These are phyloP conservation scores for Fonsecaea erecta DNA, from an alignment of 2,329 filamentous ascomycete genomes.

Conservation along the genomic window DNA sequence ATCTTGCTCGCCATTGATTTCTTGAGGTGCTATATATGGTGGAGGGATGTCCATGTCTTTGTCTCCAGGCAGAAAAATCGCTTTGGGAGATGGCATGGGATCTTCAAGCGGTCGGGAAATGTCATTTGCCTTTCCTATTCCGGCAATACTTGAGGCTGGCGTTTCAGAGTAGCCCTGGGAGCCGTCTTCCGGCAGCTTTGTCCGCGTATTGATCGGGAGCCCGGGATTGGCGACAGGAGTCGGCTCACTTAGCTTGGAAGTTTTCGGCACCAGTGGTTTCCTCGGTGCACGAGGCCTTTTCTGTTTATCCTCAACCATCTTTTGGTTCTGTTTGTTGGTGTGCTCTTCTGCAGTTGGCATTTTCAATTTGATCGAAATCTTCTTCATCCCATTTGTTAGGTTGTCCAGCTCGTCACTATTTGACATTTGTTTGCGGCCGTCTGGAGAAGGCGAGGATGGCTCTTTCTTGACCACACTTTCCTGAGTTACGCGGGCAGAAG, in stretches of 20 bases:
- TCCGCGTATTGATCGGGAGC: conserved; percentile 15
- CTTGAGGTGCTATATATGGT: neutral
- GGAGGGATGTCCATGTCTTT: neutral
- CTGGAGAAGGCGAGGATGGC: conserved; percentile 48
- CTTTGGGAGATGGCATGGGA: no score
- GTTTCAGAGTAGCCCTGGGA: neutral
- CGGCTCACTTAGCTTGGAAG: conserved; percentile 26
- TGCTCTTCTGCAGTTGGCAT: conserved; percentile 63
- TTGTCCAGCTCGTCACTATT: conserved; percentile 51
- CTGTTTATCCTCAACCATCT: conserved; percentile 47
- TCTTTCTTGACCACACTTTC: conserved; percentile 43
- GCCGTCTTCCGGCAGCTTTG: conserved; percentile 21
- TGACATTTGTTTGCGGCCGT: conserved; percentile 38
- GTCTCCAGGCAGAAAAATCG: neutral
- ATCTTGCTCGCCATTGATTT: neutral
- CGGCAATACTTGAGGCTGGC: neutral
- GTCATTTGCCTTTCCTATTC: neutral
- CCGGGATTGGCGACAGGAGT: neutral
- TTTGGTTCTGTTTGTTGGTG: conserved; percentile 52
- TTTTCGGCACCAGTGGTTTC: conserved; percentile 42
- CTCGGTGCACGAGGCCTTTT: conserved; percentile 43
- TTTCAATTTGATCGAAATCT: conserved; percentile 61
- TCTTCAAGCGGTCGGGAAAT: neutral
- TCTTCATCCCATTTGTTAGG: conserved; percentile 59
- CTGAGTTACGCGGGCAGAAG: neutral